These are phyloP conservation scores for Verticillium albo-atrum DNA, from an alignment of 2,329 filamentous ascomycete genomes.

Conservation along the genomic window DNA sequence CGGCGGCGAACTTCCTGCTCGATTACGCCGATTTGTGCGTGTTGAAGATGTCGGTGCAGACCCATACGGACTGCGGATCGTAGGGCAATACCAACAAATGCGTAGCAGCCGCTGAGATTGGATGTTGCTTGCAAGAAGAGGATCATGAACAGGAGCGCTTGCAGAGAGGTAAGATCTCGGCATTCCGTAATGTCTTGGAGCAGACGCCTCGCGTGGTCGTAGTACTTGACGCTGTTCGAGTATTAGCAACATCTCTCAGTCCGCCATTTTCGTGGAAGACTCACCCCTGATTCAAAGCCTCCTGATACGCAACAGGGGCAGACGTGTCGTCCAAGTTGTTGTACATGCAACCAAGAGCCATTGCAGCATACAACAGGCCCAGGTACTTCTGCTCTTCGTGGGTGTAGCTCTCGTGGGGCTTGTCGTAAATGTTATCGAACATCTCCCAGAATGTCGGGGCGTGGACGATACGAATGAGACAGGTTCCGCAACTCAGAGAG, in stretches of 20 bases:
- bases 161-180: slow-evolving; percentile 68
- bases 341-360: slow-evolving; percentile 72
- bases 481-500: slow-evolving; percentile 52
- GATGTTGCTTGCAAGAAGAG: slow-evolving; percentile 77
- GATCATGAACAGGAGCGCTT: slow-evolving; percentile 75
- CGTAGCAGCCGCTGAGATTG: slow-evolving; percentile 74
- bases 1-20: slow-evolving; percentile 60
- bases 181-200: slow-evolving; percentile 65
- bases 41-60: slow-evolving; percentile 67
- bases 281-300: slow-evolving; percentile 53
- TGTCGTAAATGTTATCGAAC: slow-evolving; percentile 74
- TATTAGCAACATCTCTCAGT: slow-evolving; percentile 14
- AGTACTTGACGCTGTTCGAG: slow-evolving; percentile 63
- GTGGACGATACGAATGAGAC: slow-evolving; percentile 68
- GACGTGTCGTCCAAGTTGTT: slow-evolving; percentile 50
- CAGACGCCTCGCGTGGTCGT: slow-evolving; percentile 61
- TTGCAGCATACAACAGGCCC: slow-evolving; percentile 65
- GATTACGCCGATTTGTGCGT: slow-evolving; percentile 57
- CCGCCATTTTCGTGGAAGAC: slow-evolving; percentile 10
- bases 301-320: slow-evolving; percentile 43
- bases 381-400: slow-evolving; percentile 64
- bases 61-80: slow-evolving; percentile 74
- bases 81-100: slow-evolving; percentile 73
- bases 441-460: slow-evolving; percentile 74
- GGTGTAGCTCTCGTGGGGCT: slow-evolving; percentile 55